Conservation (phyloP, 192 early-diverging fungal genomes). For the Chytriomyces confervae region DNA sequence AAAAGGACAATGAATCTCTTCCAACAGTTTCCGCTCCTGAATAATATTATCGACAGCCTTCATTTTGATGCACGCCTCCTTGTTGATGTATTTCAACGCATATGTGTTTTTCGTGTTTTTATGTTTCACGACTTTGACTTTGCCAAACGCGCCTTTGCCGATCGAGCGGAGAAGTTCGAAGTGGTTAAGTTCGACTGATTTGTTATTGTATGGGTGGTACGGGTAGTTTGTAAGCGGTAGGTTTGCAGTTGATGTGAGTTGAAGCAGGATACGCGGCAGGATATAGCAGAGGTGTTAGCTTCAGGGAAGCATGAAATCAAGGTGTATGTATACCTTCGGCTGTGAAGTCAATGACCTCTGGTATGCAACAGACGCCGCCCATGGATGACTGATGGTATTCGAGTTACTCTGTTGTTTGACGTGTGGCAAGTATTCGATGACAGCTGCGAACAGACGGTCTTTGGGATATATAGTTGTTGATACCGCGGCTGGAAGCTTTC, state of each 20-base stretch:
- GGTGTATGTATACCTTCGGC: conserved; percentile 1
- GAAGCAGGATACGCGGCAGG: neutral
- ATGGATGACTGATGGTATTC: neutral
- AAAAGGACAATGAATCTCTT: conserved; percentile 83
- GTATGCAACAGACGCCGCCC: conserved; percentile 22
- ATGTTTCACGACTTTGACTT: conserved; percentile 90
- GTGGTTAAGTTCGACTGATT: conserved; percentile 78
- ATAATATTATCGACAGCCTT: conserved; percentile 86
- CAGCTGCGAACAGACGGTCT: too few relatives aligned
- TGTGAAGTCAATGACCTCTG: conserved; percentile 20
- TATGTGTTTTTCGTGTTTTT: conserved; percentile 75
- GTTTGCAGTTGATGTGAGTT: neutral
- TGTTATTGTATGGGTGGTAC: neutral
- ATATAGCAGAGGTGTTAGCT: too few relatives aligned
- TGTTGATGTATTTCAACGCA: conserved; percentile 97
- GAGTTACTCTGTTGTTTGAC: too few relatives aligned
- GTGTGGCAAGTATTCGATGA: too few relatives aligned
- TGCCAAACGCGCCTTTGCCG: conserved; percentile 95
- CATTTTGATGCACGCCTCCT: conserved; percentile 83
- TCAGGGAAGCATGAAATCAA: too few relatives aligned
- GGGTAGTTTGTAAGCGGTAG: neutral
- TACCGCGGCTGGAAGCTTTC: too few relatives aligned
- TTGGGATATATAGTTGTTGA: neutral
- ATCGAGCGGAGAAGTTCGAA: conserved; percentile 87
- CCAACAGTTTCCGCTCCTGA: conserved; percentile 86